A percentile compares a stretch with the other conserved stretches of the same genome.
phyloP scores from a whole-genome alignment of 2,329 filamentous ascomycete species.

The Neofusicoccum ribis region DNA sequence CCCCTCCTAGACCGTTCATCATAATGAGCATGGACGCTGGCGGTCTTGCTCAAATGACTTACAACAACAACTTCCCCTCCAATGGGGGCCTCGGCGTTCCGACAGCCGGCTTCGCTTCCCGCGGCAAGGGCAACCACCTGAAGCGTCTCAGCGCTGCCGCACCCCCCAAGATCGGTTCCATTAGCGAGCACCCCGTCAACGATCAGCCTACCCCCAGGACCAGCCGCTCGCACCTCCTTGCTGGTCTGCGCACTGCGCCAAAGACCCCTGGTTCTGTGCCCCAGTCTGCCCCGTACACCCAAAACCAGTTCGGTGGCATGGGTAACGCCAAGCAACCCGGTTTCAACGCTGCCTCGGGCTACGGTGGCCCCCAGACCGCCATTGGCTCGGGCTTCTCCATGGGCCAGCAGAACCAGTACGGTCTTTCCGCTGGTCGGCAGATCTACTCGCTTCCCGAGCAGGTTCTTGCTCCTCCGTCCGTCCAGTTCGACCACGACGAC shows the following conservation, averaged over 20 bases:
- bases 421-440: constrained; percentile 52
- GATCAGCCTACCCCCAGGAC: constrained; percentile 82
- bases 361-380: constrained; percentile 58
- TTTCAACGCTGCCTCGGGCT: constrained; percentile 41
- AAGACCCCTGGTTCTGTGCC: constrained; percentile 73
- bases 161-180: constrained; percentile 65
- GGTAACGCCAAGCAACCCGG: constrained; percentile 31
- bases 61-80: constrained; percentile 64
- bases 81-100: constrained; percentile 72
- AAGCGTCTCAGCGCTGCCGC: constrained; percentile 85
- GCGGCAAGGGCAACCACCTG: constrained; percentile 80
- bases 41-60: constrained; percentile 99
- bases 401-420: constrained; percentile 45
- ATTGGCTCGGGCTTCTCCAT: constrained; percentile 55
- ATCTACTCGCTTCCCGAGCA: constrained; percentile 78
- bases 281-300: constrained; percentile 62
- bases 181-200: constrained; percentile 55
- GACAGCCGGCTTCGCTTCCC: constrained; percentile 78
- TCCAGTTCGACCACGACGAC: constrained; percentile 67
- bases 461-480: constrained; percentile 78
- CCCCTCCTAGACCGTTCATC: constrained; percentile 34
- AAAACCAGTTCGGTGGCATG: constrained; percentile 46
- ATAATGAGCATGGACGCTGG: constrained; percentile 79
- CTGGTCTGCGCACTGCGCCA: constrained; percentile 88
- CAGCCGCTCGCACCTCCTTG: constrained; percentile 90